A percentile compares a stretch with the other conserved stretches of the same genome.
Conservation (phyloP, 2,329 filamentous ascomycete species). For the Dactylellina haptotyla region DNA sequence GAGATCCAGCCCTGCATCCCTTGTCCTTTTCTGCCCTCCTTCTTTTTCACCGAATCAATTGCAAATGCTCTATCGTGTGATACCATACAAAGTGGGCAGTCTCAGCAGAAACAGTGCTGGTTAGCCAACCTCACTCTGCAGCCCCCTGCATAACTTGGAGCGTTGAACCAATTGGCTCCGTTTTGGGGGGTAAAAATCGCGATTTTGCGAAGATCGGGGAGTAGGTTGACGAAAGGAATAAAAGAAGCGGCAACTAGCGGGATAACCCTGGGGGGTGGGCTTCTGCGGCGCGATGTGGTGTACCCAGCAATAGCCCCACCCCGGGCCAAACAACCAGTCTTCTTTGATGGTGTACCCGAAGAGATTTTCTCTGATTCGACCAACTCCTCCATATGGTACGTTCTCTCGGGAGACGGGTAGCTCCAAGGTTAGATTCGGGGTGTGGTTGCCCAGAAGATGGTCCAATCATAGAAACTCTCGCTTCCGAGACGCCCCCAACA, state of each 20-base stretch:
- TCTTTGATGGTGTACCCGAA: conserved; percentile 15
- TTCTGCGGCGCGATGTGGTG: conserved; percentile 45
- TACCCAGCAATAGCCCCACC: conserved; percentile 4
- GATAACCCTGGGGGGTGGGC: conserved; percentile 37
- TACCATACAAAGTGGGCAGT: conserved; percentile 27
- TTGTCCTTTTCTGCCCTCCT: conserved; percentile 17
- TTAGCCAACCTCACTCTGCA: conserved; percentile 34
- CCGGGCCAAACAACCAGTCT: conserved; percentile 7
- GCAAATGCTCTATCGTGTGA: conserved; percentile 46
- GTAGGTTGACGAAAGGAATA: conserved; percentile 32
- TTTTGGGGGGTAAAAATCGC: conserved; percentile 18
- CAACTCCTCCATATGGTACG: conserved; percentile 6
- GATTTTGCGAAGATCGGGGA: conserved; percentile 44
- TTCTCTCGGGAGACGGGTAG: conserved; percentile 42
- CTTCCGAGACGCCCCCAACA: conserved; percentile 53
- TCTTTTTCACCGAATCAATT: neutral
- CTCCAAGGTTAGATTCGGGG: conserved; percentile 16
- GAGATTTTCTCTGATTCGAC: conserved; percentile 16
- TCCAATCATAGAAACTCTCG: conserved; percentile 45
- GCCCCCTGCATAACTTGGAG: conserved; percentile 45
- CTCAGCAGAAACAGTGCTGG: conserved; percentile 19
- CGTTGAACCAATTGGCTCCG: conserved; percentile 42
- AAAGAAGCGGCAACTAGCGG: conserved; percentile 52
- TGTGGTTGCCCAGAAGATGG: conserved; percentile 22
- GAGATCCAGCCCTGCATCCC: conserved; percentile 50